Base-by-base conservation (phyloP, 352 stramenopile genomes). In the Phytopythium oedochilum region DNA sequence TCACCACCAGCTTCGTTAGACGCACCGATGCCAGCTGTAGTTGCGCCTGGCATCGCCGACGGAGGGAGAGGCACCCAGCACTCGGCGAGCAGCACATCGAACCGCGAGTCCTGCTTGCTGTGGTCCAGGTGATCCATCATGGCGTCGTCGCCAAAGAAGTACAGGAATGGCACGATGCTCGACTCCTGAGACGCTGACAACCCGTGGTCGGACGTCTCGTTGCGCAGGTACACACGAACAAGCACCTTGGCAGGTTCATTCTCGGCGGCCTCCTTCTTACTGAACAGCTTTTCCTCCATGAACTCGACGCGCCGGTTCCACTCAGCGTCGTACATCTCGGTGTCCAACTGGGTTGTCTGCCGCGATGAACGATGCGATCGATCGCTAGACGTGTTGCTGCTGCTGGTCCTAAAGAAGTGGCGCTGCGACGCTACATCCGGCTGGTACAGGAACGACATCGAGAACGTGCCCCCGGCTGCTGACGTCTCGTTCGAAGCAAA, bases 101-200 rank as follows among this genome's bases (percentile, higher is more conserved):
- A 90, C 4, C 83, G 75, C 10, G 78, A 86, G 43, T 94, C 82
- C 57, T 92, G 80, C 50, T 92, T 92, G 64, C 79, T 90, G 57
- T 92, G 84, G 53, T 94, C 82, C 34, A 94, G 62, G 61, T 89
- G 78, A 53, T 94, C 84, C 82, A 94, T 89, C 61, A 86, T 94
- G 18, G 71, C 70, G 55, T 94, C 84, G 22, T 94, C 84, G 8
- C 84, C 84, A 53, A 94, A 94, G 61, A 94, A 94, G 51, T 94
- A 94, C 22, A 94, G 61, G 57, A 94, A 94, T 3, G 84, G 84
- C 29, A 94, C 78, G 17, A 94, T 84, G 61, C 84, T 94, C 32
- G 82, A 84, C 55, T 94, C 84, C 36, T 94, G 83, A 3, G 82
- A 81, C 1, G 76, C 66, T 14, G 77, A 88, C 17, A 94, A 54